Conservation (phyloP, 495 filamentous ascomycete genomes). For the Neurospora hispaniola region DNA sequence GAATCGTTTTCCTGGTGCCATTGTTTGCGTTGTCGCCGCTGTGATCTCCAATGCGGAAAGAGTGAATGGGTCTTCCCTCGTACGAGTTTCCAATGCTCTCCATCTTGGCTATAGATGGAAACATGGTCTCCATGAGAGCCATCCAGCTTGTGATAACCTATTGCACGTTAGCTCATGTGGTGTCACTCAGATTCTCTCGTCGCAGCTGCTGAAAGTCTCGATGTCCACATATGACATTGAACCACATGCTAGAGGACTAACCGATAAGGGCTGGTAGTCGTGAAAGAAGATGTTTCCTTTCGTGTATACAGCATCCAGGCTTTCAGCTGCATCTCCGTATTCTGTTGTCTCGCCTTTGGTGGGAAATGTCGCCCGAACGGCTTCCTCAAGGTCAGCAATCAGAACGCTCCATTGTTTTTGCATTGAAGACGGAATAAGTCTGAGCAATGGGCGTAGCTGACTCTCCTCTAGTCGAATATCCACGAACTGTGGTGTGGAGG, state of each 20-base stretch:
- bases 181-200: background rate
- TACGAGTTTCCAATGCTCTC: slow-evolving; percentile 69
- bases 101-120: slow-evolving; percentile 63
- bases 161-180: background rate
- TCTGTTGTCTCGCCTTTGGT: slow-evolving; percentile 13
- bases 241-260: slow-evolving; percentile 35
- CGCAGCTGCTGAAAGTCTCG: slow-evolving; percentile 20
- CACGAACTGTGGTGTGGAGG: slow-evolving; percentile 69
- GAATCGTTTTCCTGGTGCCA: slow-evolving; percentile 54
- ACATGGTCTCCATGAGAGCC: slow-evolving; percentile 78
- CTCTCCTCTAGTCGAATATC: slow-evolving; percentile 74
- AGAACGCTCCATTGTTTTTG: slow-evolving; percentile 54
- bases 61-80: slow-evolving; percentile 78
- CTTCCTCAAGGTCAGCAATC: slow-evolving; percentile 71
- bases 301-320: slow-evolving; percentile 22
- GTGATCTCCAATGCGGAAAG: slow-evolving; percentile 64
- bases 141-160: slow-evolving; percentile 61
- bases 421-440: slow-evolving; percentile 65
- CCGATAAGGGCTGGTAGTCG: slow-evolving; percentile 73
- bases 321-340: slow-evolving; percentile 17
- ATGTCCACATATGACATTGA: background rate
- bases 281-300: slow-evolving; percentile 70
- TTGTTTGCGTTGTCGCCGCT: slow-evolving; percentile 28
- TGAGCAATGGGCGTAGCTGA: slow-evolving; percentile 73
- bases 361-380: slow-evolving; percentile 70